Conservation (phyloP, 352 stramenopile species). For the Pythium phragmitis region DNA sequence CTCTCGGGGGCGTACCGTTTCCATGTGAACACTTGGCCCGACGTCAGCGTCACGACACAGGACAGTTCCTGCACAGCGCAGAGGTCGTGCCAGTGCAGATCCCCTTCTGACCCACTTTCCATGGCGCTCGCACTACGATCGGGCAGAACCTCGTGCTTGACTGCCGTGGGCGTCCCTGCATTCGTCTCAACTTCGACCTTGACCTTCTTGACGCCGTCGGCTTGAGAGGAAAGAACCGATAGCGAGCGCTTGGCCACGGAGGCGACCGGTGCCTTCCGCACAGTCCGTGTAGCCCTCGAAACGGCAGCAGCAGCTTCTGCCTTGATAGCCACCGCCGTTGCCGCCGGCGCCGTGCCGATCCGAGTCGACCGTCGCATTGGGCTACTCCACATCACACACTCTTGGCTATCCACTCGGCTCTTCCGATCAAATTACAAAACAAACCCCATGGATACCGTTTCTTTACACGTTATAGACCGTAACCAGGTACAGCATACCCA, state of each 20-base stretch:
- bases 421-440: background rate
- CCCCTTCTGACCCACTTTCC: background rate
- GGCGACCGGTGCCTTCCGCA: background rate
- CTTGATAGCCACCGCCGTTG: slow-evolving; percentile 4
- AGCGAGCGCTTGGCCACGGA: slow-evolving; percentile 13
- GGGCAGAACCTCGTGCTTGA: slow-evolving; percentile 2
- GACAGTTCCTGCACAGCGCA: slow-evolving; percentile 25
- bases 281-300: background rate
- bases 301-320: background rate
- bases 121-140: background rate
- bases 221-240: background rate
- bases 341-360: slow-evolving; percentile 10
- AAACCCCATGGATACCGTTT: background rate
- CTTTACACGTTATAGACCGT: background rate
- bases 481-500: background rate
- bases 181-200: slow-evolving; percentile 21
- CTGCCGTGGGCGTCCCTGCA: background rate
- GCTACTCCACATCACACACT: too few species aligned
- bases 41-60: slow-evolving; percentile 30
- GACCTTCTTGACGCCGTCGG: slow-evolving; percentile 25
- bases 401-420: background rate
- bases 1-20: slow-evolving; percentile 14
- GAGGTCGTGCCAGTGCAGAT: slow-evolving; percentile 19
- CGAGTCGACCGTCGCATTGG: slow-evolving; percentile 23
- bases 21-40: slow-evolving; percentile 34